These are phyloP conservation scores for Phytophthora crassamura DNA, from an alignment of 352 stramenopile genomes.

Conservation along the genomic window DNA sequence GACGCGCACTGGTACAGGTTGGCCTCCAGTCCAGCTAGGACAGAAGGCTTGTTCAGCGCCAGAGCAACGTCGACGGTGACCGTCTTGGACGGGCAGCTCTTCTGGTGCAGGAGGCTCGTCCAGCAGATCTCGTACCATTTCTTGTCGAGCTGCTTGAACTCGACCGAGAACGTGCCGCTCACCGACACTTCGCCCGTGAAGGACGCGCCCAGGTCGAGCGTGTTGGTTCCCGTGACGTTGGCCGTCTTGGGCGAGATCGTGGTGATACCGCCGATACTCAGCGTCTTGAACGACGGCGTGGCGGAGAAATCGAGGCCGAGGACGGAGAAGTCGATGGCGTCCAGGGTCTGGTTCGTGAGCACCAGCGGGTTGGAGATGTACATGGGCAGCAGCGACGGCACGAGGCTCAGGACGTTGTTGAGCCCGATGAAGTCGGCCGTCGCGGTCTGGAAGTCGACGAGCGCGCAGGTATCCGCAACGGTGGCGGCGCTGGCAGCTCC, in stretches of 20 bases:
- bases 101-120: slow-evolving; percentile 52
- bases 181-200: slow-evolving; percentile 47
- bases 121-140: slow-evolving; percentile 71
- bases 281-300: slow-evolving; percentile 38
- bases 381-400: slow-evolving; percentile 33
- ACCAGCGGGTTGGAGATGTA: slow-evolving; percentile 41
- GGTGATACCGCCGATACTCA: slow-evolving; percentile 37
- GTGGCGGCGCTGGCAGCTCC: slow-evolving; percentile 25
- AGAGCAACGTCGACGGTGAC: slow-evolving; percentile 46
- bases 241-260: slow-evolving; percentile 43
- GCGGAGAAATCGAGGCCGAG: slow-evolving; percentile 38
- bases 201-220: slow-evolving; percentile 44
- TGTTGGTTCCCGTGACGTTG: slow-evolving; percentile 49
- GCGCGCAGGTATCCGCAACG: slow-evolving; percentile 30
- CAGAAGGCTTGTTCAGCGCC: slow-evolving; percentile 40
- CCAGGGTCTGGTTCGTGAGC: slow-evolving; percentile 37
- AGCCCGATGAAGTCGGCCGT: slow-evolving; percentile 32
- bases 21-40: slow-evolving; percentile 35
- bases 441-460: slow-evolving; percentile 31
- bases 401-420: slow-evolving; percentile 40
- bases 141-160: slow-evolving; percentile 60
- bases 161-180: slow-evolving; percentile 47
- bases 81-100: slow-evolving; percentile 37
- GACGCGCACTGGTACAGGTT: slow-evolving; percentile 47
- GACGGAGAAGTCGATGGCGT: slow-evolving; percentile 38